Conservation (phyloP, 768 basidiomycete genomes). For the Boletus eberwhitei region DNA sequence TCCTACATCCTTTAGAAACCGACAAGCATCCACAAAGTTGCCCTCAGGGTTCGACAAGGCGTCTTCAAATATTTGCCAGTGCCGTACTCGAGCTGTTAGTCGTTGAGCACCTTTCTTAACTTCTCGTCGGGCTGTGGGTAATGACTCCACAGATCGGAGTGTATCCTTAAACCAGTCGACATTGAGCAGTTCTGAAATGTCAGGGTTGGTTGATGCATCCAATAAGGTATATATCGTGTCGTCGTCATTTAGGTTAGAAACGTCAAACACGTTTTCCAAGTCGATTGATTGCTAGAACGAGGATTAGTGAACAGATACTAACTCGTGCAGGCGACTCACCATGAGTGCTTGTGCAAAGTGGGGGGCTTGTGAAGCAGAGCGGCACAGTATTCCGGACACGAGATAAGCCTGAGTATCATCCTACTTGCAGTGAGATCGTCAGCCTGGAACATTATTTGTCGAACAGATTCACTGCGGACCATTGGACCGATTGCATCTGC, state of each 20-base stretch:
- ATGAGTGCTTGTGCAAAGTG: conserved; percentile 41
- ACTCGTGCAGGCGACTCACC: conserved; percentile 28
- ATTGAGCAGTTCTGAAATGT: conserved; percentile 56
- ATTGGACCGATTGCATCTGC: conserved; percentile 53
- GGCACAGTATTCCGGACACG: conserved; percentile 59
- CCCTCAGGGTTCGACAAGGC: conserved; percentile 50
- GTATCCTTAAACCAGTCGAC: conserved; percentile 29
- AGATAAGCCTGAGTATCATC: conserved; percentile 54
- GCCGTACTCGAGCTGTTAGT: conserved; percentile 47
- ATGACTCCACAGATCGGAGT: conserved; percentile 17
- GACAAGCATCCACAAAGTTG: conserved; percentile 47
- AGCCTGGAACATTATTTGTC: not conserved
- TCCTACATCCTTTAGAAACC: conserved; percentile 58
- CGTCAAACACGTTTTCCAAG: conserved; percentile 50
- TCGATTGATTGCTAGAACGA: conserved; percentile 54
- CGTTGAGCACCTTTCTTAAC: conserved; percentile 45
- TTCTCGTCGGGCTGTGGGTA: conserved; percentile 36
- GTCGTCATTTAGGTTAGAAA: conserved; percentile 47
- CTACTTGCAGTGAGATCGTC: conserved; percentile 31
- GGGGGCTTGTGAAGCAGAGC: conserved; percentile 65
- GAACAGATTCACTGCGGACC: conserved; percentile 37
- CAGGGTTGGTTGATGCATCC: conserved; percentile 62
- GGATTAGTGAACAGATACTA: conserved; percentile 5
- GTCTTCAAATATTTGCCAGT: conserved; percentile 62
- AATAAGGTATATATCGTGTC: conserved; percentile 53